These are phyloP conservation scores for Neotropicomus parvogracilis DNA, from an alignment of 1,284 basidiomycete species.

Conservation along the genomic window DNA sequence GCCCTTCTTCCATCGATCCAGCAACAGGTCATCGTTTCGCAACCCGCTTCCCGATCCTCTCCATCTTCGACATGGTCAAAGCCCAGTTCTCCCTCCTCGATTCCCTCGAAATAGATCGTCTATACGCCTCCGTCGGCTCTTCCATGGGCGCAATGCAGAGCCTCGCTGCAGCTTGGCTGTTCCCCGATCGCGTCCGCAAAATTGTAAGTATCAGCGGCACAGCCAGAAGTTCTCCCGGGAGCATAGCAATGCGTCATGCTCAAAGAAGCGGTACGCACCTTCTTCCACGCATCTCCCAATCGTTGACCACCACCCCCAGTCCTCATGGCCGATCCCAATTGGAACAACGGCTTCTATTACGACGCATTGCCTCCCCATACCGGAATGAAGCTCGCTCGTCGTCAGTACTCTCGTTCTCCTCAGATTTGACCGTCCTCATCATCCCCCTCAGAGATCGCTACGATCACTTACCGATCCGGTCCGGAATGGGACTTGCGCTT, in stretches of 20 bases:
- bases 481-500: constrained; percentile 99
- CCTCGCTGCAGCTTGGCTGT: constrained; percentile 92
- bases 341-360: constrained; percentile 99
- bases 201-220: constrained; percentile 94
- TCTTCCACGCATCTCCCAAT: background rate
- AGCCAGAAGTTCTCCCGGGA: constrained; percentile 85
- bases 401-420: constrained; percentile 46
- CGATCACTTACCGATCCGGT: constrained; percentile 97
- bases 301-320: constrained; percentile 48
- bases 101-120: constrained; percentile 75
- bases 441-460: constrained; percentile 82
- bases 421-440: constrained; percentile 2
- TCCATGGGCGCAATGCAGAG: constrained; percentile 99
- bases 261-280: constrained; percentile 80
- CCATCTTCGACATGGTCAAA: constrained; percentile 95
- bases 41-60: constrained; percentile 88
- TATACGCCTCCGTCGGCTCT: constrained; percentile 91
- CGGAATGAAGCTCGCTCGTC: constrained; percentile 97
- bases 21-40: constrained; percentile 73
- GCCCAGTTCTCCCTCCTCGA: constrained; percentile 90
- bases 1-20: constrained; percentile 80
- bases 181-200: constrained; percentile 83
- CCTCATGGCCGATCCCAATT: constrained; percentile 98
- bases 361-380: constrained; percentile 91
- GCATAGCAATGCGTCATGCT: constrained; percentile 93